These are phyloP conservation scores for Closterium sp. DNA, from an alignment of 139 green algal genomes.

Conservation along the genomic window DNA sequence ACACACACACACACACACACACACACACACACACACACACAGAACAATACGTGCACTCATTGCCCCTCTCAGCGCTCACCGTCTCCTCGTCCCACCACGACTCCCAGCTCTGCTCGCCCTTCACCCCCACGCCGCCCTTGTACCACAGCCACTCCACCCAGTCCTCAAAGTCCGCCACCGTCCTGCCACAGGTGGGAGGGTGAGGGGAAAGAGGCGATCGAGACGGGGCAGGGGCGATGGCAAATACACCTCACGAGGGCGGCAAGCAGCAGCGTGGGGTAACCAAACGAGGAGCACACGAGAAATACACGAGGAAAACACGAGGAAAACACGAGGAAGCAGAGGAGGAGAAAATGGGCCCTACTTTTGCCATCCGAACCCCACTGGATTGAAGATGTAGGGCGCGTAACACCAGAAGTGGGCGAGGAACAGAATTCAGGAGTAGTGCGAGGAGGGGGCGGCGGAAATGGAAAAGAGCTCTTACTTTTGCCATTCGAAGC, in stretches of 20 bases:
- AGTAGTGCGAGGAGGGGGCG: no score
- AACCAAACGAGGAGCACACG: background rate
- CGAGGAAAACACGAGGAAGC: background rate
- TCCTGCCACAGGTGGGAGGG: constrained; percentile 26
- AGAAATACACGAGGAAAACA: background rate
- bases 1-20: no score
- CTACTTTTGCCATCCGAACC: constrained; percentile 56
- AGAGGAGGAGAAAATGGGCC: background rate
- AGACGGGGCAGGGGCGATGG: no score
- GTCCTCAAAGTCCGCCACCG: constrained; percentile 49
- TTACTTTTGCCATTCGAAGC: constrained; percentile 57
- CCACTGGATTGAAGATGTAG: constrained; percentile 54
- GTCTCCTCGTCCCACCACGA: constrained; percentile 49
- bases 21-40: no score
- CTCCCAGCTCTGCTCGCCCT: constrained; percentile 46
- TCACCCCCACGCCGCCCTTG: constrained; percentile 39
- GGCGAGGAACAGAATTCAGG: constrained; percentile 48
- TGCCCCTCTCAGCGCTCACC: constrained; percentile 24
- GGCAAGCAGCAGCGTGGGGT: no score
- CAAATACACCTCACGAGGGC: no score
- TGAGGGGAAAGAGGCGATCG: no score
- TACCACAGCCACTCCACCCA: constrained; percentile 37
- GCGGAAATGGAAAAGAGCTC: background rate
- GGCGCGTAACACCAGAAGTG: constrained; percentile 49
- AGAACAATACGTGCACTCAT: no score